Conservation (phyloP, 108 stramenopile species). For the Cyclotella cryptica region DNA sequence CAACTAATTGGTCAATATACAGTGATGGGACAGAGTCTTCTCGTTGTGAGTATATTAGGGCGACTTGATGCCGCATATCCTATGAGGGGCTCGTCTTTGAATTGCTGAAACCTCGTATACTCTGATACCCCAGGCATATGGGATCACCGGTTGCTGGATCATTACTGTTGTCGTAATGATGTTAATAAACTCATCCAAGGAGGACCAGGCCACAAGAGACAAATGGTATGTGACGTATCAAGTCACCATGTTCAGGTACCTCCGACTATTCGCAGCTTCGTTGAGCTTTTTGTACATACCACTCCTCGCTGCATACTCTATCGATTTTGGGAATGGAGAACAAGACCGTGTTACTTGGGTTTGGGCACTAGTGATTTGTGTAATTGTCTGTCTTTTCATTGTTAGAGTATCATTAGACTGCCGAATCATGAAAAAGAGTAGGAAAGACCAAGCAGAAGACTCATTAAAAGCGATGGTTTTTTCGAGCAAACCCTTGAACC, state of each 20-base stretch:
- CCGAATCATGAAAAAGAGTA: background rate
- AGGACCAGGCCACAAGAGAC: too few species aligned
- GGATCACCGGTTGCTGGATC: background rate
- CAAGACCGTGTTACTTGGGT: background rate
- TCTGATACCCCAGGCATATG: background rate
- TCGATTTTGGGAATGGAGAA: background rate
- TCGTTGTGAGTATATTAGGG: background rate
- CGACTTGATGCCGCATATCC: too few species aligned
- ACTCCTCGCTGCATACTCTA: background rate
- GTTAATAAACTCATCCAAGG: background rate
- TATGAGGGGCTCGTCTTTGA: too few species aligned
- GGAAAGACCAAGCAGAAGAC: background rate
- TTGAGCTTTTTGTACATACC: background rate
- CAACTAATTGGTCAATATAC: background rate
- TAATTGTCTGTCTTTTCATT: background rate
- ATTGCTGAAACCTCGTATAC: too few species aligned
- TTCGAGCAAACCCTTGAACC: background rate
- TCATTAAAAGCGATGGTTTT: background rate
- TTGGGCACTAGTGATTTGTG: background rate
- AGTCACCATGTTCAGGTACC: background rate
- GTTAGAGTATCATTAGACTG: background rate
- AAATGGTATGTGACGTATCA: background rate
- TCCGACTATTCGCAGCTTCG: background rate
- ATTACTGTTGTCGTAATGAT: background rate
- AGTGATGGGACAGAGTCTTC: background rate